Conservation (phyloP, 2,329 filamentous ascomycete species). For the Exophiala sp. region DNA sequence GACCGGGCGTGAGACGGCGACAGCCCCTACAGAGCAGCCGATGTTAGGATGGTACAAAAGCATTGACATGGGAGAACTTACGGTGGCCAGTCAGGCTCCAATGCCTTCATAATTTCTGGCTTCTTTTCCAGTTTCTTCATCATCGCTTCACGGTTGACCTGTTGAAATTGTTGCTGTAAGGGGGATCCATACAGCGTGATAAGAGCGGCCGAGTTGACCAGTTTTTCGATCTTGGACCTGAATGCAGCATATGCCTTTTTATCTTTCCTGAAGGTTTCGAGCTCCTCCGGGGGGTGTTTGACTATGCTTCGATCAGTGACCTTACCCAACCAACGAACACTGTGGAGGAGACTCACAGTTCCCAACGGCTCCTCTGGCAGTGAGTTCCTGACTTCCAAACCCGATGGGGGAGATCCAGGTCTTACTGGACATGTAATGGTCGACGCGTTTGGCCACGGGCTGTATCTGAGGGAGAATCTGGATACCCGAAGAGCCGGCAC, state of each 20-base stretch:
- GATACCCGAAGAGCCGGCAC: conserved; percentile 12
- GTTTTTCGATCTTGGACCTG: conserved; percentile 2
- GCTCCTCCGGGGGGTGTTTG: conserved; percentile 4
- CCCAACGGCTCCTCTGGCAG: neutral
- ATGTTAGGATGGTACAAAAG: too few relatives aligned
- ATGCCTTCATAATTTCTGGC: neutral
- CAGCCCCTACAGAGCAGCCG: too few relatives aligned
- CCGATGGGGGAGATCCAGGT: conserved; percentile 2
- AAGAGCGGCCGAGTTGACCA: conserved; percentile 2
- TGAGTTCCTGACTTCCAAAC: conserved; percentile 1
- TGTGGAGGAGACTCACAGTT: too few relatives aligned
- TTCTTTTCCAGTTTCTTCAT: neutral
- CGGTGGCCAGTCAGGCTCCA: conserved; percentile 3
- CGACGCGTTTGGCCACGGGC: conserved; percentile 24
- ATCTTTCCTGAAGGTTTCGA: neutral
- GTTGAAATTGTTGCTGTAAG: neutral
- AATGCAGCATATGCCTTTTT: conserved; percentile 1
- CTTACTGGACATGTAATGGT: conserved; percentile 28
- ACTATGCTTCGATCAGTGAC: neutral
- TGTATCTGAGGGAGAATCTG: conserved; percentile 20
- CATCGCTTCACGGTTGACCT: neutral
- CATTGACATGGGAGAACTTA: too few relatives aligned
- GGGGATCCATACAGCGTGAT: neutral
- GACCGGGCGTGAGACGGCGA: conserved; percentile 49
- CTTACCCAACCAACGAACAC: too few relatives aligned